These are phyloP conservation scores for Acacia confusa DNA, from an alignment of 306 rosid genomes.

Conservation along the genomic window DNA sequence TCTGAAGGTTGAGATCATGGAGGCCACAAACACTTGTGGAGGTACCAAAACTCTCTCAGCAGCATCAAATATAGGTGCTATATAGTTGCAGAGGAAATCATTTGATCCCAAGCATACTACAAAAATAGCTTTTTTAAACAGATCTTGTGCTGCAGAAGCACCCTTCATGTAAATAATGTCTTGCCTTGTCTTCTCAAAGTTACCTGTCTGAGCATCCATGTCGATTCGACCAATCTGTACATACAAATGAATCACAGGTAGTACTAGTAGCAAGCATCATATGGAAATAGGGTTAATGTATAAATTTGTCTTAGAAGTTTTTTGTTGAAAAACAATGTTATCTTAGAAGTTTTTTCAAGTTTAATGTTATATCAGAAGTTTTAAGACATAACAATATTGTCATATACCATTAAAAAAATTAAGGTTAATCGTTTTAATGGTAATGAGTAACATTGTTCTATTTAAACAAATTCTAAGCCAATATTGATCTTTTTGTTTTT, in stretches of 20 bases:
- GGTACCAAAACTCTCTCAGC: constrained; percentile 38
- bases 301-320: no score
- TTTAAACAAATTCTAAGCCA: no score
- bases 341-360: no score
- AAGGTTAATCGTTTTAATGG: no score
- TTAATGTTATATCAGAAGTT: no score
- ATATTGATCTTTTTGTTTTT: no score
- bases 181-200: constrained; percentile 62
- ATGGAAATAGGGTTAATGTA: no score
- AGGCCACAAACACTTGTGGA: constrained; percentile 54
- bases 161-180: constrained; percentile 56
- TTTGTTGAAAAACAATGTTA: no score
- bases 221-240: constrained; percentile 62
- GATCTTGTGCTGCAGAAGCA: constrained; percentile 27
- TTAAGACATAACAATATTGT: no score
- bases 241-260: background rate
- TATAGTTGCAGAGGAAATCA: constrained; percentile 66
- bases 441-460: no score
- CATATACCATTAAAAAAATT: no score
- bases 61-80: constrained; percentile 5
- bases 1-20: constrained; percentile 51
- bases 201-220: constrained; percentile 62
- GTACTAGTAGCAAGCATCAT: no score
- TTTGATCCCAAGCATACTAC: constrained; percentile 59
- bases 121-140: constrained; percentile 46